These are phyloP conservation scores for Puccinia polysora DNA, from an alignment of 1,284 basidiomycete species.

Conservation along the genomic window DNA sequence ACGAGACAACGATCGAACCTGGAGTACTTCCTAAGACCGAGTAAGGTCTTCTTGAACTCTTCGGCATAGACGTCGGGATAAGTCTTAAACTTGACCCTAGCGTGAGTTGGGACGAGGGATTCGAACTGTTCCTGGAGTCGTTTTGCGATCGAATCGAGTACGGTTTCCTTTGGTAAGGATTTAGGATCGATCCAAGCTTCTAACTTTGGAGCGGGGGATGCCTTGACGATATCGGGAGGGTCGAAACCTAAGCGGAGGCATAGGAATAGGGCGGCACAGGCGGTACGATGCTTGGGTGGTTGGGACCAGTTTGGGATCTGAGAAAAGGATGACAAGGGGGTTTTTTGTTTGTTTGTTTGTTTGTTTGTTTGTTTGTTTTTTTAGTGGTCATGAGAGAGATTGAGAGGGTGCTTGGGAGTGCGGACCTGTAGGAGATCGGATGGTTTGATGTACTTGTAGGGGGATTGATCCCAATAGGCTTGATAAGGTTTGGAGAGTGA, in stretches of 20 bases:
- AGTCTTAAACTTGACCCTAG: constrained; percentile 39
- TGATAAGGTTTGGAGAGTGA: constrained; percentile 51
- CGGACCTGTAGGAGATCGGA: constrained; percentile 30
- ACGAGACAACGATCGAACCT: constrained; percentile 35
- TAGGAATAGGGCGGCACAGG: constrained; percentile 41
- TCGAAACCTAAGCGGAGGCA: constrained; percentile 41
- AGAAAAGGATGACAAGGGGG: neutral
- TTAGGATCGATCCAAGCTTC: constrained; percentile 43
- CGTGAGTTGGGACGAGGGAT: constrained; percentile 37
- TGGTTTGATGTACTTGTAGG: constrained; percentile 44
- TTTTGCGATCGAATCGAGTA: constrained; percentile 35
- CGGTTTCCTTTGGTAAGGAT: constrained; percentile 25
- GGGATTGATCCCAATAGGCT: constrained; percentile 50
- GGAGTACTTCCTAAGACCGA: constrained; percentile 38
- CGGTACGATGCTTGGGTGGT: constrained; percentile 34
- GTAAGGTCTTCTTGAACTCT: constrained; percentile 39
- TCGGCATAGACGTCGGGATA: constrained; percentile 38
- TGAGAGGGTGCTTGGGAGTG: neutral
- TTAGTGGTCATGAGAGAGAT: neutral
- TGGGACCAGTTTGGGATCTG: constrained; percentile 35
- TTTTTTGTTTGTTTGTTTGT: neutral
- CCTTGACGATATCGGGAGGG: constrained; percentile 42
- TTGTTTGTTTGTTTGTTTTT: neutral
- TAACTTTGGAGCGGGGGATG: constrained; percentile 37
- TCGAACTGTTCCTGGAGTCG: constrained; percentile 37